A percentile compares a stretch with the other conserved stretches of the same genome.
Conservation (phyloP, 345 rosid genomes). For the Kandelia obovata region DNA sequence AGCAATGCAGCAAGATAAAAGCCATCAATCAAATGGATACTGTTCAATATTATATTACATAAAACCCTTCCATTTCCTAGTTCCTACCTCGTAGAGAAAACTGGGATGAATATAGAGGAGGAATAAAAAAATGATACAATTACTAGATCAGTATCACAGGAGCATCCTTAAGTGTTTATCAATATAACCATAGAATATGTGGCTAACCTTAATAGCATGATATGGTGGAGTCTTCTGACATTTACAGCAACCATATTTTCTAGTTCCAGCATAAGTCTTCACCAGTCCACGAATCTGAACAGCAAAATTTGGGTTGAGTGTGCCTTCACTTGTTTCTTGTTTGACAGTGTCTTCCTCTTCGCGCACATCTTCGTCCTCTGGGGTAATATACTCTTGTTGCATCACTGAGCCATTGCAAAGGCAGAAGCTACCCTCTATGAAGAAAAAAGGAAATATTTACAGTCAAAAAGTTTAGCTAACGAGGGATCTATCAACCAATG, state of each 20-base stretch:
- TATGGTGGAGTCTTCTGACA: constrained; percentile 75
- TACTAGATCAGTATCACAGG: too few species aligned
- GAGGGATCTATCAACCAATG: neutral
- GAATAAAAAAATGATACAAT: too few species aligned
- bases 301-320: constrained; percentile 54
- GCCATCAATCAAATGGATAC: too few species aligned
- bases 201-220: constrained; percentile 73
- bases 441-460: constrained; percentile 9
- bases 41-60: too few species aligned
- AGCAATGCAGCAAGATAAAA: too few species aligned
- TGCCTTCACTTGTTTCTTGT: constrained; percentile 44
- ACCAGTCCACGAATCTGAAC: constrained; percentile 79
- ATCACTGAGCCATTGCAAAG: constrained; percentile 65
- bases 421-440: constrained; percentile 76
- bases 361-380: constrained; percentile 82
- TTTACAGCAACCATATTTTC: constrained; percentile 51
- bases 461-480: constrained; percentile 8
- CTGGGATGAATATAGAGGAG: too few species aligned
- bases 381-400: constrained; percentile 43
- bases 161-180: too few species aligned
- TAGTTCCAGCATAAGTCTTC: constrained; percentile 71
- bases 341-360: constrained; percentile 75
- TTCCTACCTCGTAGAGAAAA: too few species aligned
- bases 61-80: too few species aligned
- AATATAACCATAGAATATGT: neutral